phyloP scores from a whole-genome alignment of 441 rosid genomes.

The Erysimum cheiri region DNA sequence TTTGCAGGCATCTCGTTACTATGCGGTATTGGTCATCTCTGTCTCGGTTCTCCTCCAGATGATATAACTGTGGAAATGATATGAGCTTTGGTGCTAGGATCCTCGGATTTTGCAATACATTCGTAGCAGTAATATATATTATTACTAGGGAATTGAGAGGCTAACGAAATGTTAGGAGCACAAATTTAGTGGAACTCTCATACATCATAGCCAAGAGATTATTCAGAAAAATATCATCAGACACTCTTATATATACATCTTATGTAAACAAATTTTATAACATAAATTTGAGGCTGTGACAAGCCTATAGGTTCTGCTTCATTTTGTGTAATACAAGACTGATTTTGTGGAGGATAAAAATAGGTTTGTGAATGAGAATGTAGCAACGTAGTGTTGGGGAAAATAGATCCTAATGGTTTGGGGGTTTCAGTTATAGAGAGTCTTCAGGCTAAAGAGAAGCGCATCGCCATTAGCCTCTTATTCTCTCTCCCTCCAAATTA shows the following conservation, averaged over 20 bases:
- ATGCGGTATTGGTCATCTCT: constrained; percentile 43
- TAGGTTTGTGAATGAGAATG: constrained; percentile 8
- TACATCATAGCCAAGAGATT: constrained; percentile 18
- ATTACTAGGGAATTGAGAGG: constrained; percentile 22
- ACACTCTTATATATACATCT: constrained; percentile 10
- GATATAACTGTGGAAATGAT: constrained; percentile 31
- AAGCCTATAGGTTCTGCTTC: not conserved
- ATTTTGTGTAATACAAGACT: not conserved
- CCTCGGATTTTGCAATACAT: constrained; percentile 23
- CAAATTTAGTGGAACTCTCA: constrained; percentile 25
- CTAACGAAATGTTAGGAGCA: constrained; percentile 34
- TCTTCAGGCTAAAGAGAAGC: constrained; percentile 36
- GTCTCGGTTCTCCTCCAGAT: constrained; percentile 48
- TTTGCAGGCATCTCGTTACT: constrained; percentile 53
- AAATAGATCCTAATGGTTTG: constrained; percentile 24
- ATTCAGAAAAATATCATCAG: not conserved
- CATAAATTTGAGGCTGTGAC: constrained; percentile 13
- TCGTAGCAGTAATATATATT: constrained; percentile 27
- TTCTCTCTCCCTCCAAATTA: constrained; percentile 24
- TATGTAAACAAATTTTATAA: constrained; percentile 31
- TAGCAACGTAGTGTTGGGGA: not conserved
- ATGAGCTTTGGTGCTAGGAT: constrained; percentile 28
- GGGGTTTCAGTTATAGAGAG: constrained; percentile 18
- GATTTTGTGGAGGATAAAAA: constrained; percentile 22
- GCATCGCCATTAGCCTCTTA: not conserved